A percentile compares a stretch with the other conserved stretches of the same genome.
phyloP scores from a whole-genome alignment of 2,329 filamentous ascomycete genomes.

The Verticillium longisporum region DNA sequence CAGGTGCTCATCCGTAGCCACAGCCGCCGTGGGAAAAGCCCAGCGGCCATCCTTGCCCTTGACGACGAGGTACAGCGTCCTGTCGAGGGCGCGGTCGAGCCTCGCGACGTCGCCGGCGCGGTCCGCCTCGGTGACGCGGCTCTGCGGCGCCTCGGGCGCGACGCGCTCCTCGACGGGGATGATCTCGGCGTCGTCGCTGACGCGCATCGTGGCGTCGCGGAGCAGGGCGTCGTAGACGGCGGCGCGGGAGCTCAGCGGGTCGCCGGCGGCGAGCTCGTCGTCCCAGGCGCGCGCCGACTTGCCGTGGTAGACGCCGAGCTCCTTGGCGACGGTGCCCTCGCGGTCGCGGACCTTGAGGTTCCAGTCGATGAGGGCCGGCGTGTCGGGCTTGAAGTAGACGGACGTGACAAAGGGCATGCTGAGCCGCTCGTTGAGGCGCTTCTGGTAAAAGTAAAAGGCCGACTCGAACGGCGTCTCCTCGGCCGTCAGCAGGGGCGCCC shows the following conservation, averaged over 20 bases:
- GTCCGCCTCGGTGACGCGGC: conserved; percentile 74
- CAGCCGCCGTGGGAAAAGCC: conserved; percentile 70
- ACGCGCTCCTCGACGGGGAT: conserved; percentile 53
- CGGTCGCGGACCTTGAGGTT: conserved; percentile 76
- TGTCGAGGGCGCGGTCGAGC: conserved; percentile 70
- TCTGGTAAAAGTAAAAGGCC: conserved; percentile 94
- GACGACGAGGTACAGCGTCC: conserved; percentile 84
- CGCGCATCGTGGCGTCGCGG: conserved; percentile 63
- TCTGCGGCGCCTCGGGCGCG: conserved; percentile 62
- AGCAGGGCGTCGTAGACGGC: conserved; percentile 62
- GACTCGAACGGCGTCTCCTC: conserved; percentile 83
- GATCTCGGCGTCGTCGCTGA: conserved; percentile 54
- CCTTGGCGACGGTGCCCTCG: conserved; percentile 65
- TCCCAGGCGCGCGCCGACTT: conserved; percentile 71
- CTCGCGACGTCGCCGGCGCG: conserved; percentile 65
- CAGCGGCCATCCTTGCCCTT: conserved; percentile 65
- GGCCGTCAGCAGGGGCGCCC: conserved; percentile 80
- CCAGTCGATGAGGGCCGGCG: conserved; percentile 80
- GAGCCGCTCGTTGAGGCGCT: conserved; percentile 88
- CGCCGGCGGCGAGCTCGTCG: conserved; percentile 78
- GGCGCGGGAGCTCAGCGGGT: conserved; percentile 57
- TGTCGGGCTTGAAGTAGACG: conserved; percentile 93
- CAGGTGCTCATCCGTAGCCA: conserved; percentile 68
- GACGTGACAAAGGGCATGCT: conserved; percentile 79
- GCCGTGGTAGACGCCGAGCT: conserved; percentile 79